A percentile compares a stretch with the other conserved stretches of the same genome.
These are phyloP conservation scores for Nasturtium officinale DNA, from an alignment of 345 rosid species.

Conservation along the genomic window DNA sequence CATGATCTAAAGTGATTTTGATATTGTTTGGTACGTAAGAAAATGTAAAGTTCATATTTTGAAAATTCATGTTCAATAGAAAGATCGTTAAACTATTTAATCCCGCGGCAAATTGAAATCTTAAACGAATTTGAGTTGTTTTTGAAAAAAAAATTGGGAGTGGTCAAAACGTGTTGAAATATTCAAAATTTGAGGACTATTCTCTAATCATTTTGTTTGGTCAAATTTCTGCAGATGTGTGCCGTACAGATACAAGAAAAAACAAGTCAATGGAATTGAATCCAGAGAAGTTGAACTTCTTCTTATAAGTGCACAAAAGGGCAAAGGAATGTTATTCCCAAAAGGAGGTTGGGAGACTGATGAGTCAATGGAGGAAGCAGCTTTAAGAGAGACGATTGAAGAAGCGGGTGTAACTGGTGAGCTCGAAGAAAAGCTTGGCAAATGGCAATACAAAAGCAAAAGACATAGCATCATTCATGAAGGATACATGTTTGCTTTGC, in stretches of 20 bases:
- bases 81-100: not conserved
- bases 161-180: constrained; percentile 11
- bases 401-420: constrained; percentile 64
- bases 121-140: not conserved
- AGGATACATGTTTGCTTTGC: constrained; percentile 56
- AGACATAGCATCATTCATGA: constrained; percentile 52
- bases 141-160: too few species aligned
- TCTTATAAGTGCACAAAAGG: constrained; percentile 56
- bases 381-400: constrained; percentile 56
- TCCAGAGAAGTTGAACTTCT: constrained; percentile 51
- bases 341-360: constrained; percentile 74
- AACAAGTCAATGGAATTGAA: constrained; percentile 5
- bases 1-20: not conserved
- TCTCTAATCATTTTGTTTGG: not conserved
- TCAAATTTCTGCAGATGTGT: constrained; percentile 50
- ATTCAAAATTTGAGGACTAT: not conserved
- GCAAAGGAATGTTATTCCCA: constrained; percentile 60
- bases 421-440: constrained; percentile 48
- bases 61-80: not conserved
- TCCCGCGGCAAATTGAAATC: constrained; percentile 18
- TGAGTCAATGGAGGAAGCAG: constrained; percentile 61
- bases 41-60: not conserved
- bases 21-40: not conserved
- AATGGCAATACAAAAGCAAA: constrained; percentile 62
- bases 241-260: constrained; percentile 59